Conservation (phyloP, 495 filamentous ascomycete species). For the Durotheca rogersii region DNA sequence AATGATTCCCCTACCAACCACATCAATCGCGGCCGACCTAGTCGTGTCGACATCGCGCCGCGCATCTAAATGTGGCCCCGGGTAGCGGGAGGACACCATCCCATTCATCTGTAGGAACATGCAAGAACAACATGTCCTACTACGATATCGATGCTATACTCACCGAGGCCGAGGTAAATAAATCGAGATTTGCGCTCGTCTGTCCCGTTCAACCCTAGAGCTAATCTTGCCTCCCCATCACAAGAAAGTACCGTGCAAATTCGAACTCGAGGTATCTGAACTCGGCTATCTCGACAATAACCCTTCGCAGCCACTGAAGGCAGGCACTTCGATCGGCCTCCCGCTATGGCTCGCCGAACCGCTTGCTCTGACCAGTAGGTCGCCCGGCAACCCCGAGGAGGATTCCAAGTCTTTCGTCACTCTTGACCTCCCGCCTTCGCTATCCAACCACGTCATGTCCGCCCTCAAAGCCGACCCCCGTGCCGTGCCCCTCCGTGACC, state of each 20-base stretch:
- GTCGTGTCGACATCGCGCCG: slow-evolving; percentile 4
- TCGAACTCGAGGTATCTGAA: slow-evolving; percentile 81
- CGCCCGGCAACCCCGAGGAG: slow-evolving; percentile 49
- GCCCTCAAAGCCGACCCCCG: slow-evolving; percentile 88
- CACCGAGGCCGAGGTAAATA: slow-evolving; percentile 78
- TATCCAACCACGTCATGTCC: slow-evolving; percentile 80
- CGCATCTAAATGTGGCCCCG: no score
- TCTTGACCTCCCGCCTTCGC: slow-evolving; percentile 75
- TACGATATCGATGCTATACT: slow-evolving; percentile 94
- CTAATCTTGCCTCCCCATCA: neutral
- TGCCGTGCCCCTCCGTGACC: slow-evolving; percentile 76
- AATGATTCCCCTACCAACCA: no score
- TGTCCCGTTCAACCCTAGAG: slow-evolving; percentile 4
- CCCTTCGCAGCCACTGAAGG: slow-evolving; percentile 62
- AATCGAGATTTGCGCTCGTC: neutral
- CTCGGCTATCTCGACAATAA: slow-evolving; percentile 86
- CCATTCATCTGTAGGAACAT: neutral
- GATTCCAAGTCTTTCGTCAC: slow-evolving; percentile 62
- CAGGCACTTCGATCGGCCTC: slow-evolving; percentile 75
- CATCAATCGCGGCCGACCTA: no score
- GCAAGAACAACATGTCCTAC: slow-evolving; percentile 68
- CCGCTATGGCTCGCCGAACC: slow-evolving; percentile 98
- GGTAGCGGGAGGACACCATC: neutral
- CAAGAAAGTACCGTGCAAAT: slow-evolving; percentile 93
- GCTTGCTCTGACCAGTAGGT: slow-evolving; percentile 74